Evolutionary conservation across 768 basidiomycete species (phyloP).

Genomic region (Boletus subcaerulescens): DNA sequence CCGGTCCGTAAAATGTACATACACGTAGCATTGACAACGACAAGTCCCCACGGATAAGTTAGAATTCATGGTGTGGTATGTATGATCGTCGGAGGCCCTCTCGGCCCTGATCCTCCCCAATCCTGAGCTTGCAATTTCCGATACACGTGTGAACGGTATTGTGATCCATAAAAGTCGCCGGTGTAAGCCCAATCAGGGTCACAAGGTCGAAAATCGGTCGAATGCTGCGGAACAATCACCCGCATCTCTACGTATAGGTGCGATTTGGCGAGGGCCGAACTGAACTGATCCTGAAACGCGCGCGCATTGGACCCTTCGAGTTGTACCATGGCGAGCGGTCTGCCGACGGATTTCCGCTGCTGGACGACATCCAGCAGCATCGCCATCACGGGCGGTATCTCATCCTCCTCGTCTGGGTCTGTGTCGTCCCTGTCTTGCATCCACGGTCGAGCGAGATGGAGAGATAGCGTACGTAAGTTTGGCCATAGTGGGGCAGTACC

Average conservation of each 20-base stretch:
- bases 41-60: neutral
- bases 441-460: constrained; percentile 30
- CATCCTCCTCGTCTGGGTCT: constrained; percentile 33
- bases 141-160: constrained; percentile 31
- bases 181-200: constrained; percentile 29
- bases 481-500: constrained; percentile 32
- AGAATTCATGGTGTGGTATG: constrained; percentile 21
- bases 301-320: constrained; percentile 24
- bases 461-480: constrained; percentile 28
- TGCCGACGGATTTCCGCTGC: constrained; percentile 31
- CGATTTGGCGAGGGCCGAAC: constrained; percentile 24
- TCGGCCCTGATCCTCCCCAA: constrained; percentile 23
- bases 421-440: constrained; percentile 29
- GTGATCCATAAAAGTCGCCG: constrained; percentile 29
- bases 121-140: constrained; percentile 31
- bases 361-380: constrained; percentile 32
- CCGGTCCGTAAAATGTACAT: constrained; percentile 2
- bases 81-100: constrained; percentile 26
- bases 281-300: constrained; percentile 28
- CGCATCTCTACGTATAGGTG: constrained; percentile 25
- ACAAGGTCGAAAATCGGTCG: constrained; percentile 17
- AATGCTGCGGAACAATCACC: constrained; percentile 13
- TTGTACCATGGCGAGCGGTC: constrained; percentile 23
- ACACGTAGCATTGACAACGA: constrained; percentile 4
- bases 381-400: constrained; percentile 29